phyloP scores from a whole-genome alignment of 2,329 filamentous ascomycete species.

The Aspergillus intermedius region DNA sequence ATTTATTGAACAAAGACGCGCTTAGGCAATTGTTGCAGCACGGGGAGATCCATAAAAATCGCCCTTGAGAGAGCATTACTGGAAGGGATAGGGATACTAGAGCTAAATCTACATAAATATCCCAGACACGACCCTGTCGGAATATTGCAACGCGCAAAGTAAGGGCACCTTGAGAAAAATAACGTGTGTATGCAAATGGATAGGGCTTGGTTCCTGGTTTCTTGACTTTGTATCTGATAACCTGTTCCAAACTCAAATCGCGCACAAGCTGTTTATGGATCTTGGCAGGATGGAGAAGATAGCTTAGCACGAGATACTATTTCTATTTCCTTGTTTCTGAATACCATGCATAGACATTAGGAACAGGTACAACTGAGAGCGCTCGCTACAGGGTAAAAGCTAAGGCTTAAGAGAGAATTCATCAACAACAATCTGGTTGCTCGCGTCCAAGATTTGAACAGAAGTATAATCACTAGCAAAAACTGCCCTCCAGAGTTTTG shows the following conservation, averaged over 20 bases:
- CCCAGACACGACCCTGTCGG: neutral
- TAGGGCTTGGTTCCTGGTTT: neutral
- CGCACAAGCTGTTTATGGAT: neutral
- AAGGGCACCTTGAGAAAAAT: neutral
- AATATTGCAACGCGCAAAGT: neutral
- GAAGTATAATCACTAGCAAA: conserved; percentile 5
- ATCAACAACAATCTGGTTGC: conserved; percentile 1
- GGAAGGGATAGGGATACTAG: neutral
- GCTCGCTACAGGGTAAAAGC: neutral
- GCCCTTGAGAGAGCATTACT: neutral
- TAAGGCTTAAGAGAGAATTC: neutral
- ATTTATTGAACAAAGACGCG: too few relatives aligned
- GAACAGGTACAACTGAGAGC: neutral
- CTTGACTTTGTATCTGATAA: neutral
- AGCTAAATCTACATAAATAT: neutral
- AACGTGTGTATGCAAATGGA: neutral
- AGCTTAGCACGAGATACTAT: neutral
- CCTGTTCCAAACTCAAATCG: neutral
- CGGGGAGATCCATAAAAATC: neutral
- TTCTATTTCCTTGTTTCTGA: neutral
- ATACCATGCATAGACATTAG: neutral
- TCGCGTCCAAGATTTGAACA: conserved; percentile 3
- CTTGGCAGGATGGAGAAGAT: neutral
- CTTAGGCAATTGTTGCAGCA: neutral
- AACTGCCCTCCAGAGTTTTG: conserved; percentile 9